These are phyloP conservation scores for Eucalyptus polybractea DNA, from an alignment of 345 rosid species.

Conservation along the genomic window DNA sequence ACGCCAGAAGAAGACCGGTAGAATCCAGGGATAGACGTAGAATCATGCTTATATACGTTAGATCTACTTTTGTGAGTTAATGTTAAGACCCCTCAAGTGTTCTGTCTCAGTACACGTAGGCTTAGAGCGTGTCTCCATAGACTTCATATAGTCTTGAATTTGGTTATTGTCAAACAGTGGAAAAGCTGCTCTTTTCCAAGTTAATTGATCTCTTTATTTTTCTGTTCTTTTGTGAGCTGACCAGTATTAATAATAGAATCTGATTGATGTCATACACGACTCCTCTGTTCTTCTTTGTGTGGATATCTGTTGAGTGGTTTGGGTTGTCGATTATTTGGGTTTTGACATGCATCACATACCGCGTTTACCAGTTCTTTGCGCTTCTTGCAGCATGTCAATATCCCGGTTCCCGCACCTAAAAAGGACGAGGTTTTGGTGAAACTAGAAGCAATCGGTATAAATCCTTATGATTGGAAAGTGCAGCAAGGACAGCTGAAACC, in stretches of 20 bases:
- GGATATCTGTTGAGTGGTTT: background rate
- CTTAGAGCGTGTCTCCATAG: background rate
- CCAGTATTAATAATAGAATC: background rate
- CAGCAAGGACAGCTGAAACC: constrained; percentile 60
- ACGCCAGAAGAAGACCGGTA: background rate
- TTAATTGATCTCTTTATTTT: background rate
- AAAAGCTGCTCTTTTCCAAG: background rate
- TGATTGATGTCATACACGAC: background rate
- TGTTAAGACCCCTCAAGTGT: background rate
- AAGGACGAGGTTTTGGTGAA: constrained; percentile 46
- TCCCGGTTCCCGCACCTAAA: constrained; percentile 36
- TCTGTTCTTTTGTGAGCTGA: background rate
- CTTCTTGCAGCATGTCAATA: constrained; percentile 47
- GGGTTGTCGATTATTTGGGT: background rate
- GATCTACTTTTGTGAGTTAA: background rate
- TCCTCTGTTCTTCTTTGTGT: background rate
- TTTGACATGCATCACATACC: background rate
- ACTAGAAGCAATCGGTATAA: constrained; percentile 43
- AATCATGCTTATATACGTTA: background rate
- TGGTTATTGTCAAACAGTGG: background rate
- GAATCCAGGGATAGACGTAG: background rate
- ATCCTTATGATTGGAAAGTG: constrained; percentile 64
- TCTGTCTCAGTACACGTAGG: background rate
- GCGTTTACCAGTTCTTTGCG: background rate
- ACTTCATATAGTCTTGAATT: background rate